A percentile compares a stretch with the other conserved stretches of the same genome.
phyloP scores from a whole-genome alignment of 306 rosid species.

The Casuarina equisetifolia region DNA sequence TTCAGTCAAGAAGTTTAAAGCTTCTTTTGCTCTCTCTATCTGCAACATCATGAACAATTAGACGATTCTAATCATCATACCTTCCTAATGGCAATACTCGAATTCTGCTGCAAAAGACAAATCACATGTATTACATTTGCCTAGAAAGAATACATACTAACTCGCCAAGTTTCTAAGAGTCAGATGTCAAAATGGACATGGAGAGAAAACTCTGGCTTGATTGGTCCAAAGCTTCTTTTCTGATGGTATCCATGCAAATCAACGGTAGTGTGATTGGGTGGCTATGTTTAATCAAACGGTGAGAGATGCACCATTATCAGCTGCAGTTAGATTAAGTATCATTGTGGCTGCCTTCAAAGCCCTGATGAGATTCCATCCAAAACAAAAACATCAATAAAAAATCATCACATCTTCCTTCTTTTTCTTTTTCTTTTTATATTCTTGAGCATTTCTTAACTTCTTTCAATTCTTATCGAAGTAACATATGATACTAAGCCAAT shows the following conservation, averaged over 20 bases:
- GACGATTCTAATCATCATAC: too few species aligned
- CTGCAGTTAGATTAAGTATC: slow-evolving; percentile 74
- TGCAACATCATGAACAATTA: too few species aligned
- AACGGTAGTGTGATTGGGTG: neutral
- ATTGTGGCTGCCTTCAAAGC: slow-evolving; percentile 81
- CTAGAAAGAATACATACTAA: neutral
- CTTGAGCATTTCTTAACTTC: too few species aligned
- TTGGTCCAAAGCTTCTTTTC: neutral
- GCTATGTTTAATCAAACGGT: slow-evolving; percentile 48
- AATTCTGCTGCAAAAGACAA: neutral
- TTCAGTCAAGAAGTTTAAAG: too few species aligned
- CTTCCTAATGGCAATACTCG: neutral
- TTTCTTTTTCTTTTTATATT: too few species aligned
- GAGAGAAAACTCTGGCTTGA: neutral
- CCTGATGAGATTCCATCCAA: slow-evolving; percentile 35
- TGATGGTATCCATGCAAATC: neutral
- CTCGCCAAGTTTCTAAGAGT: neutral
- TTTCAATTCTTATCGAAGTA: neutral
- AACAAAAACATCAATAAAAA: neutral
- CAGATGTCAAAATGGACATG: neutral
- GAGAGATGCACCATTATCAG: slow-evolving; percentile 94
- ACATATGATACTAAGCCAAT: neutral
- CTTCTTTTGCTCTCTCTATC: too few species aligned
- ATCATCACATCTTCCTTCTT: too few species aligned
- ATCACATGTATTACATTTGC: neutral